These are phyloP conservation scores for Drosera spatulata DNA, from an alignment of 179 eudicot genomes.

Conservation along the genomic window DNA sequence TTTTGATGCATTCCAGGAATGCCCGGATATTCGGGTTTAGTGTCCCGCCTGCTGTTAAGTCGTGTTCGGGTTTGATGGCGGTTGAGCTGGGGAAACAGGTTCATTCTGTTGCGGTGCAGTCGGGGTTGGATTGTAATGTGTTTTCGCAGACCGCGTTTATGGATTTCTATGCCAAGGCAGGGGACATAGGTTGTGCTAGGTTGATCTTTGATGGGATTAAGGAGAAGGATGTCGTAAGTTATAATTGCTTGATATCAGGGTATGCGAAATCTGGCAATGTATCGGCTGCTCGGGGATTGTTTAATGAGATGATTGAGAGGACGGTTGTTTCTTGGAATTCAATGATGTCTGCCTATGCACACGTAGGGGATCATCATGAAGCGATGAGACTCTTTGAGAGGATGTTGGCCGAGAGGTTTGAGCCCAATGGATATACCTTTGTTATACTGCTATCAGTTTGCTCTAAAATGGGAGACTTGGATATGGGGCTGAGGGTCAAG, in stretches of 20 bases:
- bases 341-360: constrained; percentile 39
- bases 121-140: constrained; percentile 29
- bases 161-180: constrained; percentile 47
- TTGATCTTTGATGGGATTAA: constrained; percentile 37
- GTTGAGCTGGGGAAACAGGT: constrained; percentile 50
- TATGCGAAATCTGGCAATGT: constrained; percentile 35
- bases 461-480: constrained; percentile 39
- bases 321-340: constrained; percentile 53
- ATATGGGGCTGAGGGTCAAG: constrained; percentile 36
- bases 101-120: constrained; percentile 48
- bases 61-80: constrained; percentile 38
- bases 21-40: constrained; percentile 30
- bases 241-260: constrained; percentile 49
- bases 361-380: constrained; percentile 29
- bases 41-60: constrained; percentile 68
- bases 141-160: constrained; percentile 43
- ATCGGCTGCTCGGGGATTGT: constrained; percentile 29
- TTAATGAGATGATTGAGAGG: constrained; percentile 43
- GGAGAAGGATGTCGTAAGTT: constrained; percentile 31
- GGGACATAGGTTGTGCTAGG: constrained; percentile 35
- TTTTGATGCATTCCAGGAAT: constrained; percentile 24
- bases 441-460: constrained; percentile 44
- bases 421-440: constrained; percentile 36
- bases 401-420: constrained; percentile 26
- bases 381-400: constrained; percentile 39